Base-by-base conservation (phyloP, 1,284 basidiomycete genomes). In the Moniliophthora roreri region DNA sequence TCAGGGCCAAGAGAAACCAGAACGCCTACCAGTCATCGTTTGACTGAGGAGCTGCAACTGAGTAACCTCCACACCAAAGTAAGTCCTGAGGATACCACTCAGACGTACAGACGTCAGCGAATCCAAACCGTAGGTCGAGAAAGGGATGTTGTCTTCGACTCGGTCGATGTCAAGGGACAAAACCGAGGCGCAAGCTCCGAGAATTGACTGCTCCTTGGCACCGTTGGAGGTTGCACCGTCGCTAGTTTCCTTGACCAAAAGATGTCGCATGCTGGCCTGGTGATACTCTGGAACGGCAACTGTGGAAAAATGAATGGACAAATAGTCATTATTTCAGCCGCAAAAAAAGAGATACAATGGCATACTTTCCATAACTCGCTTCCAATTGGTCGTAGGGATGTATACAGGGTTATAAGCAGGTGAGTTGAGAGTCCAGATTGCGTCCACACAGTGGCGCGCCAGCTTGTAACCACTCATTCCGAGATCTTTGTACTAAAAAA, bases 31-130 rank as follows among this genome's bases (percentile, higher is more conserved):
- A 20, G 48, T 49, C 48, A 49, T 49, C 5, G 35, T 49, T n/a
- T 40, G 35, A 38, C 48, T 40, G 20, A 49, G 18, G 13, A 49
- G 48, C 28, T 49, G 48, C 11, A 49, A 28, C 18, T 49, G 48
- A 23, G 48, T 49, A 6, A 49, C 48, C 16, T 49, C 48, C 20
- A 49, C n/a, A 35, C 26, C 34, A 18, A 49, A 49, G 13, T 49
- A 23, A 9, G 48, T 16, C 38, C 38, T 49, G 36, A 49, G 38
- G 35, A 49, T 23, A 15, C 48, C 48, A 37, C 38, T 49, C 8
- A 49, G 48, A 38, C 48, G 48, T 13, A 40, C 48, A n/a, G 48
- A 37, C 6, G 48, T 49, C 36, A 49, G 28, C 11, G 48, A 49
- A 16, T 49, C 48, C 15, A 49, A 21, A 23, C 48, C 48, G 16